These are phyloP conservation scores for Lasiosphaeria miniovina DNA, from an alignment of 495 filamentous ascomycete species.

Conservation along the genomic window DNA sequence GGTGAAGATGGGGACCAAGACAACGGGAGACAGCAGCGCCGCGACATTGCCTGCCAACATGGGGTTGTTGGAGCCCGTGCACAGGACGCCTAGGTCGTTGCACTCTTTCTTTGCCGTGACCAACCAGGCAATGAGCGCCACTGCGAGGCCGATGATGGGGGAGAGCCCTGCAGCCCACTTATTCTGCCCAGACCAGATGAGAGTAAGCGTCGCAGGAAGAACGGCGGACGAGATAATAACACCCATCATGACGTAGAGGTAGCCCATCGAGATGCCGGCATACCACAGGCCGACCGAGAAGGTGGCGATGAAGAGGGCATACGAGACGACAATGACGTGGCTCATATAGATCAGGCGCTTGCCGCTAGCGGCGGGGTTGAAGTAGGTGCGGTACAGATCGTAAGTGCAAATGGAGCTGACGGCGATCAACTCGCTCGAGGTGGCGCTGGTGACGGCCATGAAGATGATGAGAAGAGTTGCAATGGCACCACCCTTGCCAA, in stretches of 20 bases:
- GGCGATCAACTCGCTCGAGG: conserved; percentile 86
- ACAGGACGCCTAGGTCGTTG: conserved; percentile 67
- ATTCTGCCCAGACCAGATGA: conserved; percentile 83
- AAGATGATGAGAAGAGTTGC: conserved; percentile 85
- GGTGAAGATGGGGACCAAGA: conserved; percentile 79
- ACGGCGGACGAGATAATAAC: conserved; percentile 86
- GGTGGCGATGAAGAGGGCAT: conserved; percentile 77
- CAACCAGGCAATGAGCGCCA: conserved; percentile 82
- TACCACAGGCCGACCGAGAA: conserved; percentile 82
- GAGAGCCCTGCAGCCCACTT: conserved; percentile 71
- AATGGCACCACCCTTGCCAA: conserved; percentile 84
- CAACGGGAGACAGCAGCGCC: conserved; percentile 72
- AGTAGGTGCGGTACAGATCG: conserved; percentile 76
- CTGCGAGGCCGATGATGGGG: conserved; percentile 72
- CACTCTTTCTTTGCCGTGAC: conserved; percentile 80
- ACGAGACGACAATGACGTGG: conserved; percentile 71
- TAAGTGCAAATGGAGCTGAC: conserved; percentile 93
- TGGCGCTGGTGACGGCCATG: conserved; percentile 92
- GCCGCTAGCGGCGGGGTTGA: conserved; percentile 63
- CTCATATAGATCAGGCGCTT: conserved; percentile 82
- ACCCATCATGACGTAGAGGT: conserved; percentile 84
- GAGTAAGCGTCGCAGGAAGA: conserved; percentile 74
- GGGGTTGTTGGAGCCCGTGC: conserved; percentile 79
- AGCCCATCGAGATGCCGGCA: conserved; percentile 54
- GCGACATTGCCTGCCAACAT: conserved; percentile 83